These are phyloP conservation scores for Fraxinus nigra DNA, from an alignment of 305 asterid species.

Conservation along the genomic window DNA sequence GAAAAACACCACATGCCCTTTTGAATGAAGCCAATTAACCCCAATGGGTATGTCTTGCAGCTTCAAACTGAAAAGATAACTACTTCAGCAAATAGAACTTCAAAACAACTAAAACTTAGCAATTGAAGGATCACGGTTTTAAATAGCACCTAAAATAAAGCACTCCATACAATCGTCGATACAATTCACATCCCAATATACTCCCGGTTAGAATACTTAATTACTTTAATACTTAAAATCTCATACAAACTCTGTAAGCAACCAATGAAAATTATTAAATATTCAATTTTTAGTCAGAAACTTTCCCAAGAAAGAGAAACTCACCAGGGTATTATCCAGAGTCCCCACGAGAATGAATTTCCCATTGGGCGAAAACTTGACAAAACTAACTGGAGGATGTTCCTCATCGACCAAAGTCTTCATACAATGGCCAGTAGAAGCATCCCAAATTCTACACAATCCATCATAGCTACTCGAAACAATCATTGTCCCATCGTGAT, in stretches of 20 bases:
- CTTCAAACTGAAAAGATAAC: not conserved
- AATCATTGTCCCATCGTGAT: conserved; percentile 73
- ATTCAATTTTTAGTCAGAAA: not conserved
- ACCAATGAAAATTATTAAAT: not conserved
- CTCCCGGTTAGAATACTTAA: not conserved
- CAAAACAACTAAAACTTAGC: not conserved
- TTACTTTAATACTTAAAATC: not conserved
- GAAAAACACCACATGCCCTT: not conserved
- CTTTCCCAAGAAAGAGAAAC: conserved; percentile 26
- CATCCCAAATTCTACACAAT: conserved; percentile 95
- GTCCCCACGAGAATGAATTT: conserved; percentile 67
- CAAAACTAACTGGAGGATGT: conserved; percentile 77
- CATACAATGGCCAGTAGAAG: conserved; percentile 91
- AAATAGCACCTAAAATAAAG: not conserved
- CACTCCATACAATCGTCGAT: not conserved
- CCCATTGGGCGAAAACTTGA: conserved; percentile 47
- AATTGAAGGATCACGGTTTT: not conserved
- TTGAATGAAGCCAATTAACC: not conserved
- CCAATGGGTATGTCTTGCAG: not conserved
- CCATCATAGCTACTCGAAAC: conserved; percentile 94
- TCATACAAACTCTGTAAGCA: not conserved
- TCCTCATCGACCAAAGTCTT: conserved; percentile 95
- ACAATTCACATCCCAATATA: not conserved
- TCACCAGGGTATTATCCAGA: conserved; percentile 83
- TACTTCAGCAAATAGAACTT: not conserved